phyloP scores from a whole-genome alignment of 257 asterid genomes.

The Jacaranda copaia region DNA sequence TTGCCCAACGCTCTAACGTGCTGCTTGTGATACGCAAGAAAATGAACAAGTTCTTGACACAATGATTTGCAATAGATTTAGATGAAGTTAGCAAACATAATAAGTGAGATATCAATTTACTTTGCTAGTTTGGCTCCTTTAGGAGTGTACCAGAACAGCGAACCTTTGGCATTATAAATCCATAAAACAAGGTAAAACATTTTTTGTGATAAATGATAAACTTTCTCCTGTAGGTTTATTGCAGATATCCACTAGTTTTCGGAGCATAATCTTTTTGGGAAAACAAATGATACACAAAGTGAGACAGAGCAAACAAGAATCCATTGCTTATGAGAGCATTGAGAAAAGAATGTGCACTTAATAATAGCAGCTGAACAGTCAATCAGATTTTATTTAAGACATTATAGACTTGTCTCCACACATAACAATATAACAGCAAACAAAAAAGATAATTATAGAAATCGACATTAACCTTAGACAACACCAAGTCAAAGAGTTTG shows the following conservation, averaged over 20 bases:
- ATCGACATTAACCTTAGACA: slow-evolving; percentile 1
- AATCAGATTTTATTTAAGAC: slow-evolving; percentile 10
- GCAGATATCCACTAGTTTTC: background rate
- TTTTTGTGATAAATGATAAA: background rate
- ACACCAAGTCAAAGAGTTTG: slow-evolving; percentile 6
- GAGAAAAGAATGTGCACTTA: background rate
- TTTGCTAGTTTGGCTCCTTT: too few relatives aligned
- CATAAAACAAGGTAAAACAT: slow-evolving; percentile 22
- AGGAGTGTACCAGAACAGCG: background rate
- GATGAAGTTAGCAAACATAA: too few relatives aligned
- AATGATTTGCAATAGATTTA: too few relatives aligned
- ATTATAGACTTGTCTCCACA: background rate
- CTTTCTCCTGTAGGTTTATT: background rate
- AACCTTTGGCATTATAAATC: slow-evolving; percentile 3
- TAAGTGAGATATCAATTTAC: too few relatives aligned
- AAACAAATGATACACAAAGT: background rate
- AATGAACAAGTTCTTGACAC: too few relatives aligned
- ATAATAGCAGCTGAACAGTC: slow-evolving; percentile 20
- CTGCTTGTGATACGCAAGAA: too few relatives aligned
- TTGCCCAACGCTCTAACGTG: too few relatives aligned
- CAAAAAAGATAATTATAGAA: background rate
- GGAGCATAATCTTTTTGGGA: background rate
- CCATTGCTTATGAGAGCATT: slow-evolving; percentile 10
- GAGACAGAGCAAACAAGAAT: slow-evolving; percentile 3
- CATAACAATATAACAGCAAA: slow-evolving; percentile 16